phyloP scores from a whole-genome alignment of 345 rosid species.

The Erysimum cheiranthoides region DNA sequence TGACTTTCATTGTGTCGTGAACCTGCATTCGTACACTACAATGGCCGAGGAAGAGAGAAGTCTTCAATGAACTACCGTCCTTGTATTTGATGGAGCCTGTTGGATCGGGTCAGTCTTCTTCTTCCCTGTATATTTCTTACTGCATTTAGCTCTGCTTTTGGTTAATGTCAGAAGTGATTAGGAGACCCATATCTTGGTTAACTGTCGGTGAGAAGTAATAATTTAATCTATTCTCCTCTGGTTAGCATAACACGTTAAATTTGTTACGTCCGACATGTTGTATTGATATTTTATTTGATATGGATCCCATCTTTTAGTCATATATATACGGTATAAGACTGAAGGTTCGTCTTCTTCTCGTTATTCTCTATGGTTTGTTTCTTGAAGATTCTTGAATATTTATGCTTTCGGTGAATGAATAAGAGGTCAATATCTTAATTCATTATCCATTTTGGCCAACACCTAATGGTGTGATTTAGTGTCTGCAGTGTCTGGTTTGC shows the following conservation, averaged over 20 bases:
- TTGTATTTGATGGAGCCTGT: too few species aligned
- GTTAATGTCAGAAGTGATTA: too few species aligned
- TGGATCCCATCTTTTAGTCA: too few species aligned
- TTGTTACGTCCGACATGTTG: too few species aligned
- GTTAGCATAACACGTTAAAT: too few species aligned
- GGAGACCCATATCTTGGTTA: too few species aligned
- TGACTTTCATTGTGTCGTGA: background rate
- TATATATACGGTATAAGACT: too few species aligned
- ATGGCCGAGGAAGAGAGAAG: background rate
- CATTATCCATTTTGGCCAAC: background rate
- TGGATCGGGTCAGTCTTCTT: slow-evolving; percentile 6
- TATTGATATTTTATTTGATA: too few species aligned
- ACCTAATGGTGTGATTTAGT: background rate
- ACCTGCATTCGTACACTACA: slow-evolving; percentile 6
- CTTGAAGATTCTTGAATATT: background rate
- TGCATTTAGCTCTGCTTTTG: too few species aligned
- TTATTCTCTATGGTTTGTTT: background rate
- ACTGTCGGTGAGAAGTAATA: too few species aligned
- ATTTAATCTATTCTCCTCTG: too few species aligned
- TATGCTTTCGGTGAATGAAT: background rate
- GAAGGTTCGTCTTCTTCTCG: background rate
- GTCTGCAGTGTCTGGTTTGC: background rate
- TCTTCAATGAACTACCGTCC: background rate
- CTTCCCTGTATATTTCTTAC: too few species aligned
- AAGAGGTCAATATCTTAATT: background rate